Conservation (phyloP, 1,139 yeast species). For the Kodamaea sp. region DNA sequence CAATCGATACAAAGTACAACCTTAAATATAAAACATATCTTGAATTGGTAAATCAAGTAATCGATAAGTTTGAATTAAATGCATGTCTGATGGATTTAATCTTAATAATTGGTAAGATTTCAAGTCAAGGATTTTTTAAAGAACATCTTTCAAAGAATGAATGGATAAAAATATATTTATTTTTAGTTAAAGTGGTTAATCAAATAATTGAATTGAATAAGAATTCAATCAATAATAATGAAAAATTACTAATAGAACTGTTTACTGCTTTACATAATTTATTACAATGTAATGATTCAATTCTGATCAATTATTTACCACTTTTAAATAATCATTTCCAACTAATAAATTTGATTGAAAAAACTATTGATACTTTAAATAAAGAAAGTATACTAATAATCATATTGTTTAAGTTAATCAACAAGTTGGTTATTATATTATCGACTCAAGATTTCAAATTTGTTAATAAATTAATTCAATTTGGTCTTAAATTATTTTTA, state of each 20-base stretch:
- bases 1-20: conserved; percentile 17
- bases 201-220: conserved; percentile 2
- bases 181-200: conserved; percentile 15
- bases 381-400: conserved; percentile 25
- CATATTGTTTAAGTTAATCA: conserved; percentile 32
- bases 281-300: conserved; percentile 25
- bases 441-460: conserved; percentile 31
- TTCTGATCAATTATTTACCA: conserved; percentile 22
- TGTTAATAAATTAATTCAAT: conserved; percentile 26
- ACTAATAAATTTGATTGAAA: conserved; percentile 21
- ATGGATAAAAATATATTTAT: conserved; percentile 27
- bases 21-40: conserved; percentile 31
- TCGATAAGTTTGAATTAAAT: conserved; percentile 24
- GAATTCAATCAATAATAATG: conserved; percentile 14
- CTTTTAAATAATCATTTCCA: conserved; percentile 19
- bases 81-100: conserved; percentile 35
- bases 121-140: conserved; percentile 31
- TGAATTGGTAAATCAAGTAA: conserved; percentile 23
- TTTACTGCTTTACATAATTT: conserved; percentile 22
- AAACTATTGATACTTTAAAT: conserved; percentile 16
- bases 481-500: conserved; percentile 31
- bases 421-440: conserved; percentile 30
- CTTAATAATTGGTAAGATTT: conserved; percentile 24
- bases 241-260: conserved; percentile 27
- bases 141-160: conserved; percentile 35